phyloP scores from a whole-genome alignment of 169 alveolate genomes.

The Plasmodium knowlesi region DNA sequence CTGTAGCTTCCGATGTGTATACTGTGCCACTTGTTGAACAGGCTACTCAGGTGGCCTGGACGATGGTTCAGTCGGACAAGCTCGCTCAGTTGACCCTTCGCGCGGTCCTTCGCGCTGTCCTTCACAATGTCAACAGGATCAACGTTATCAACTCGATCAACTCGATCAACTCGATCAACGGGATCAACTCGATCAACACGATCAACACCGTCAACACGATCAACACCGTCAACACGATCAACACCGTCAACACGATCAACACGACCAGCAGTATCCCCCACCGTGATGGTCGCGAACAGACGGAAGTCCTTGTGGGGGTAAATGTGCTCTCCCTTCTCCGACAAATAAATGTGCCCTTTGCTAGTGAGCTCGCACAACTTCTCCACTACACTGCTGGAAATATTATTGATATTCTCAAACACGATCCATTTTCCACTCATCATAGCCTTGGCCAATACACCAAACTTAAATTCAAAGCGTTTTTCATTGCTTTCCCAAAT shows the following conservation, averaged over 20 bases:
- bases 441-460: constrained; percentile 85
- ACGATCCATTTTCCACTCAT: constrained; percentile 86
- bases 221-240: background rate
- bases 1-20: constrained; percentile 22
- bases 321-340: constrained; percentile 80
- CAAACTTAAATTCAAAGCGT: constrained; percentile 85
- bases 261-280: background rate
- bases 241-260: background rate
- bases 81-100: background rate
- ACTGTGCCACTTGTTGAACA: constrained; percentile 67
- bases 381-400: constrained; percentile 81
- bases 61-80: constrained; percentile 24
- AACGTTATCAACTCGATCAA: too few species aligned
- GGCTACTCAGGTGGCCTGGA: constrained; percentile 2
- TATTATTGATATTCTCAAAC: constrained; percentile 82
- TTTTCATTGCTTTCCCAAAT: constrained; percentile 85
- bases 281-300: constrained; percentile 75
- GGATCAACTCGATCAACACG: background rate
- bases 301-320: constrained; percentile 80
- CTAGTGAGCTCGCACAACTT: constrained; percentile 80
- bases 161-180: background rate
- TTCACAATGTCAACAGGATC: too few species aligned
- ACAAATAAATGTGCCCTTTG: constrained; percentile 73
- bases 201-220: background rate
- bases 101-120: background rate